Percentiles rank a stretch among this genome's conserved stretches.
phyloP scores from a whole-genome alignment of 306 rosid species.

The Castanea mollissima region DNA sequence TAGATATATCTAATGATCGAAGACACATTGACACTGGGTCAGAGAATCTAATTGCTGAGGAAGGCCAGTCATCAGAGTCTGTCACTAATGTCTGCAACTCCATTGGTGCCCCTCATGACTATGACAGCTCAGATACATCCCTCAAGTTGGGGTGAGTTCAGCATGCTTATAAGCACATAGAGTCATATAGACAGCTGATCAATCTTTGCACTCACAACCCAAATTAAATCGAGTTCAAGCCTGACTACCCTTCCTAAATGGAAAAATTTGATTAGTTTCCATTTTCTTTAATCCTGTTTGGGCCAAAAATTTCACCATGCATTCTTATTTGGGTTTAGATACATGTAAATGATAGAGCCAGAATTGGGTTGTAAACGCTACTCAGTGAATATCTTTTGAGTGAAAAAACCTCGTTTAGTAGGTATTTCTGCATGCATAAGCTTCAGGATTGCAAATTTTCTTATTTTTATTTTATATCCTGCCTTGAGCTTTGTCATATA shows the following conservation, averaged over 20 bases:
- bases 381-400: too few species aligned
- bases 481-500: neutral
- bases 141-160: conserved; percentile 79
- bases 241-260: too few species aligned
- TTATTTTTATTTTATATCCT: neutral
- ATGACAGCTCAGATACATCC: conserved; percentile 75
- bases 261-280: too few species aligned
- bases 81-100: conserved; percentile 61
- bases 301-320: too few species aligned
- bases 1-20: conserved; percentile 20
- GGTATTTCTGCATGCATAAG: neutral
- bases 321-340: too few species aligned
- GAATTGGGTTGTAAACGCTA: neutral
- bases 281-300: too few species aligned
- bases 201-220: too few species aligned
- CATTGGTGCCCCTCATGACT: conserved; percentile 49
- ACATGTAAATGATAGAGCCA: neutral
- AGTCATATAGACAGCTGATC: too few species aligned
- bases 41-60: conserved; percentile 43
- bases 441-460: neutral
- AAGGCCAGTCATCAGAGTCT: conserved; percentile 84
- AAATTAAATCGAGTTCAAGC: too few species aligned
- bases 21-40: conserved; percentile 36
- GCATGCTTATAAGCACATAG: too few species aligned
- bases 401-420: neutral